These are phyloP conservation scores for Claviceps pazoutovae DNA, from an alignment of 2,329 filamentous ascomycete genomes.

Conservation along the genomic window DNA sequence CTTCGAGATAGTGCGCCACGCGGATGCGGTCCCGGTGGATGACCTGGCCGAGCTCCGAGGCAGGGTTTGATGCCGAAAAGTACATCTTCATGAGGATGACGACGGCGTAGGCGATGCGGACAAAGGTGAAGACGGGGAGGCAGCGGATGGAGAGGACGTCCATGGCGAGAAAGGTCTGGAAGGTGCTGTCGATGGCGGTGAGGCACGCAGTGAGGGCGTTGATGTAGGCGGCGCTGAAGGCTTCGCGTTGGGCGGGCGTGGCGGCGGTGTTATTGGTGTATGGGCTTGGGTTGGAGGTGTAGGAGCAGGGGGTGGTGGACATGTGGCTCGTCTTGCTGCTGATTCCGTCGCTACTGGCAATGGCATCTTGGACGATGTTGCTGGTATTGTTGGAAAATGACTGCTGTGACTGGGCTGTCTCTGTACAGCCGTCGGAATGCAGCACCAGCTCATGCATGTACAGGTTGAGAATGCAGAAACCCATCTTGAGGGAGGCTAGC, in stretches of 20 bases:
- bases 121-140: conserved; percentile 56
- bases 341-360: conserved; percentile 13
- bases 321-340: too few species aligned
- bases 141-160: conserved; percentile 44
- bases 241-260: conserved; percentile 23
- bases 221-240: conserved; percentile 40
- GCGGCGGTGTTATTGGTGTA: conserved; percentile 22
- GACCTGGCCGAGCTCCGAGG: conserved; percentile 54
- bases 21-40: conserved; percentile 56
- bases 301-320: conserved; percentile 26
- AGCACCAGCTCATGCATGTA: conserved; percentile 68
- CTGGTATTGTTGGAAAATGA: too few species aligned
- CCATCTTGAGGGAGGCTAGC: conserved; percentile 46
- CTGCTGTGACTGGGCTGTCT: too few species aligned
- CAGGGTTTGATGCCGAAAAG: conserved; percentile 49
- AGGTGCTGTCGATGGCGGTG: conserved; percentile 49
- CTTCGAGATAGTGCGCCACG: conserved; percentile 51
- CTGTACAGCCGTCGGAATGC: conserved; percentile 42
- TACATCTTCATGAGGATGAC: conserved; percentile 64
- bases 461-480: conserved; percentile 50
- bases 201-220: conserved; percentile 54
- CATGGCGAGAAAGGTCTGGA: conserved; percentile 51
- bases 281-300: conserved; percentile 15
- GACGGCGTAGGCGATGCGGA: conserved; percentile 56
- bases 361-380: conserved; percentile 28